These are phyloP conservation scores for Neurospora sp. DNA, from an alignment of 495 filamentous ascomycete genomes.

Conservation along the genomic window DNA sequence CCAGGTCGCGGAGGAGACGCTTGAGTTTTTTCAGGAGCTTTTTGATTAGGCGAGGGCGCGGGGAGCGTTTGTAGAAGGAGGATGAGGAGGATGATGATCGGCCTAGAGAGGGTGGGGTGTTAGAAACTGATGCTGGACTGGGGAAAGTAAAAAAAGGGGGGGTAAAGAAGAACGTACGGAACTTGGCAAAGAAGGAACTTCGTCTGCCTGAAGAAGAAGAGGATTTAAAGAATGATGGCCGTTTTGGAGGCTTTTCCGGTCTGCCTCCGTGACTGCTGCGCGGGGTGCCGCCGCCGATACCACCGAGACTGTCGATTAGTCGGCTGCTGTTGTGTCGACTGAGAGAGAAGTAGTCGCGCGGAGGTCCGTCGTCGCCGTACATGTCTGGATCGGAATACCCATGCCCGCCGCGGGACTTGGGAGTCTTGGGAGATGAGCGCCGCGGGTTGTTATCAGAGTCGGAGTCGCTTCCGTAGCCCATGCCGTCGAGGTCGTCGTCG, in stretches of 20 bases:
- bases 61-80: slow-evolving; percentile 62
- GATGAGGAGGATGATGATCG: slow-evolving; percentile 27
- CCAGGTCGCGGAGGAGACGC: slow-evolving; percentile 62
- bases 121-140: neutral
- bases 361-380: neutral
- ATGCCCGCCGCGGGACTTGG: neutral
- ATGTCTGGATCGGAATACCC: neutral
- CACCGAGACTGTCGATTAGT: neutral
- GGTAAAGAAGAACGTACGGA: neutral
- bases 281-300: neutral
- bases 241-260: neutral
- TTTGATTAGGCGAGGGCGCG: slow-evolving; percentile 64
- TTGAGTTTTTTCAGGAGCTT: slow-evolving; percentile 60
- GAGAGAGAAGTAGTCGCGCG: neutral
- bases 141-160: neutral
- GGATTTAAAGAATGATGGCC: neutral
- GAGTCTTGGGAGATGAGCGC: neutral
- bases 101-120: neutral
- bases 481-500: neutral
- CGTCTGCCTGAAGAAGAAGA: neutral
- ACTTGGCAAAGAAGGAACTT: neutral
- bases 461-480: neutral
- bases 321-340: neutral
- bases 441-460: neutral
- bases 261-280: neutral